Evolutionary conservation across 306 rosid species (phyloP).

Genomic region (Acacia melanoxylon): DNA sequence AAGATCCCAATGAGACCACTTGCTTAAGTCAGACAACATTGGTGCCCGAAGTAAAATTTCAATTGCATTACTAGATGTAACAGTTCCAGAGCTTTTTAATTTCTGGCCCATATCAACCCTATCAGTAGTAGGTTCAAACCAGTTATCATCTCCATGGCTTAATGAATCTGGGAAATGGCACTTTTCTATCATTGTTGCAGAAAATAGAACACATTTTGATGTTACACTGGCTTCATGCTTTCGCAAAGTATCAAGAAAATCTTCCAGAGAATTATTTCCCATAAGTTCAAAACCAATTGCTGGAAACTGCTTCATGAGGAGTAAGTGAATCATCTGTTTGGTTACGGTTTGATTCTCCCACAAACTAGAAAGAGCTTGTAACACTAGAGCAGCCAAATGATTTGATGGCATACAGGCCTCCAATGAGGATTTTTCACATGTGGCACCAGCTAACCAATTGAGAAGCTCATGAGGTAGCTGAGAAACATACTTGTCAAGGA

Average conservation of each 20-base stretch:
- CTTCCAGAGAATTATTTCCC: constrained; percentile 55
- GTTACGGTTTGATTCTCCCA: constrained; percentile 60
- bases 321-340: constrained; percentile 50
- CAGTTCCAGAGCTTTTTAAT: constrained; percentile 34
- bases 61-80: constrained; percentile 63
- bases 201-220: constrained; percentile 70
- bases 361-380: constrained; percentile 71
- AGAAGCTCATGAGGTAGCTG: constrained; percentile 63
- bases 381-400: constrained; percentile 61
- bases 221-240: constrained; percentile 44
- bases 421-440: constrained; percentile 45
- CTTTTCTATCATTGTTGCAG: constrained; percentile 58
- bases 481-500: constrained; percentile 58
- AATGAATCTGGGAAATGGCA: constrained; percentile 40
- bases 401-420: constrained; percentile 65
- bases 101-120: constrained; percentile 31
- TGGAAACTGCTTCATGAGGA: constrained; percentile 80
- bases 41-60: constrained; percentile 72
- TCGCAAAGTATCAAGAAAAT: constrained; percentile 50
- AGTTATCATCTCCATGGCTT: constrained; percentile 38
- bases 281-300: constrained; percentile 53
- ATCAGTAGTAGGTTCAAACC: constrained; percentile 36
- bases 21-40: constrained; percentile 75
- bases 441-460: constrained; percentile 45
- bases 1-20: constrained; percentile 95